These are phyloP conservation scores for Fraxinus sp. DNA, from an alignment of 305 asterid species.

Conservation along the genomic window DNA sequence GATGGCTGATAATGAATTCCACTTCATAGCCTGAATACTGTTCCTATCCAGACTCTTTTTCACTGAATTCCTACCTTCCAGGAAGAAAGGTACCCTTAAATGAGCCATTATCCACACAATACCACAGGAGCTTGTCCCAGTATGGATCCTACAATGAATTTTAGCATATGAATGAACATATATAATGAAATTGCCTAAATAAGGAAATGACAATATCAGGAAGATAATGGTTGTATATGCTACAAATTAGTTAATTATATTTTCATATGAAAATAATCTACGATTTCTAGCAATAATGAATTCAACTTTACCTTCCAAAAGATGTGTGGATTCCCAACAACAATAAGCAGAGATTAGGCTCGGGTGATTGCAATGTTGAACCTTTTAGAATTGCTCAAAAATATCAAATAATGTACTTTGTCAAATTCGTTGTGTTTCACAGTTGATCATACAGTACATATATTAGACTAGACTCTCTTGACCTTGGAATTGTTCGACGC, in stretches of 20 bases:
- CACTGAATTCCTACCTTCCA: conserved; percentile 33
- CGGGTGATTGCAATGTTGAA: conserved; percentile 86
- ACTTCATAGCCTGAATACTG: conserved; percentile 25
- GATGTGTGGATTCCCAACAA: conserved; percentile 91
- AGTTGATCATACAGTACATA: conserved; percentile 92
- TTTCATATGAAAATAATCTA: neutral
- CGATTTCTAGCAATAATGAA: neutral
- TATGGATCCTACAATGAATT: conserved; percentile 54
- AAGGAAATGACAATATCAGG: neutral
- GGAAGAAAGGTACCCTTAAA: conserved; percentile 92
- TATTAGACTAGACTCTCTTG: conserved; percentile 72
- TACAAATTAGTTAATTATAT: neutral
- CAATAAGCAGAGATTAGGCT: conserved; percentile 72
- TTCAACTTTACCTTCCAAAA: conserved; percentile 67
- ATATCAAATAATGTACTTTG: conserved; percentile 67
- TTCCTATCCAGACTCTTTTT: conserved; percentile 18
- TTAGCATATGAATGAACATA: conserved; percentile 14
- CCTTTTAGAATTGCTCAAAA: conserved; percentile 89
- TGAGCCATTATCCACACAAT: conserved; percentile 68
- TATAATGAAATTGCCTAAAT: neutral
- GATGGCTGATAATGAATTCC: conserved; percentile 24
- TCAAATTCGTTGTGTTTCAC: conserved; percentile 76
- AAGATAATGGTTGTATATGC: neutral
- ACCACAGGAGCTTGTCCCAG: conserved; percentile 85
- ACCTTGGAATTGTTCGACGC: conserved; percentile 96